Conservation (phyloP, 1,284 basidiomycete genomes). For the Marasmius sp. region DNA sequence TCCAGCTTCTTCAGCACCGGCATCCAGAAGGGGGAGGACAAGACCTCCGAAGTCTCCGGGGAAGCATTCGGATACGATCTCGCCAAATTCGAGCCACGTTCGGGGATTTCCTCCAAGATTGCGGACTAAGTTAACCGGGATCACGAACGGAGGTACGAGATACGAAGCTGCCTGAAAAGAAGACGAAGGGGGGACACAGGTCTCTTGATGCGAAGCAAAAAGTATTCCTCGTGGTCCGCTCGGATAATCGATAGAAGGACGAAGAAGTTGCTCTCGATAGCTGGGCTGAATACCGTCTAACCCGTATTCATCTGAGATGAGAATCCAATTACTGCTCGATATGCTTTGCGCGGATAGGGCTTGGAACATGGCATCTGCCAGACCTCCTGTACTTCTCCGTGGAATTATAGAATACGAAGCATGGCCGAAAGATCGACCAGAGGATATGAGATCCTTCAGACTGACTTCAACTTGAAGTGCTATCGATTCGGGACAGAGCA, state of each 20-base stretch:
- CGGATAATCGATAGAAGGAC: conserved; percentile 36
- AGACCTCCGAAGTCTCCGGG: conserved; percentile 30
- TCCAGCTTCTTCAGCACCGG: conserved; percentile 6
- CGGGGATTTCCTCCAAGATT: conserved; percentile 17
- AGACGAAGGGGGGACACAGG: conserved; percentile 29
- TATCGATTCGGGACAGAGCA: conserved; percentile 45
- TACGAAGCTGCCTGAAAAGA: conserved; percentile 39
- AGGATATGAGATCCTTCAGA: conserved; percentile 28
- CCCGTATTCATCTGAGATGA: conserved; percentile 49
- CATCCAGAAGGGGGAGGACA: conserved; percentile 18
- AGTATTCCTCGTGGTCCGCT: conserved; percentile 44
- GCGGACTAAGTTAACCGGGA: conserved; percentile 33
- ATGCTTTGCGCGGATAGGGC: conserved; percentile 35
- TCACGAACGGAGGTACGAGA: conserved; percentile 58
- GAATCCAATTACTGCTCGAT: conserved; percentile 40
- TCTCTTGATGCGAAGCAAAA: conserved; percentile 20
- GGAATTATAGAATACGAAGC: conserved; percentile 45
- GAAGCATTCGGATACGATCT: conserved; percentile 25
- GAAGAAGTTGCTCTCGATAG: conserved; percentile 35
- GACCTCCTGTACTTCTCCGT: conserved; percentile 28
- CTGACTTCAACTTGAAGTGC: conserved; percentile 29
- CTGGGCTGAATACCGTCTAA: conserved; percentile 29
- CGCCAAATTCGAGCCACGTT: conserved; percentile 46
- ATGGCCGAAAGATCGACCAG: conserved; percentile 24
- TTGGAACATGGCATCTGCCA: conserved; percentile 31